Base-by-base conservation (phyloP, 257 asterid species). In the Petrea volubilis region DNA sequence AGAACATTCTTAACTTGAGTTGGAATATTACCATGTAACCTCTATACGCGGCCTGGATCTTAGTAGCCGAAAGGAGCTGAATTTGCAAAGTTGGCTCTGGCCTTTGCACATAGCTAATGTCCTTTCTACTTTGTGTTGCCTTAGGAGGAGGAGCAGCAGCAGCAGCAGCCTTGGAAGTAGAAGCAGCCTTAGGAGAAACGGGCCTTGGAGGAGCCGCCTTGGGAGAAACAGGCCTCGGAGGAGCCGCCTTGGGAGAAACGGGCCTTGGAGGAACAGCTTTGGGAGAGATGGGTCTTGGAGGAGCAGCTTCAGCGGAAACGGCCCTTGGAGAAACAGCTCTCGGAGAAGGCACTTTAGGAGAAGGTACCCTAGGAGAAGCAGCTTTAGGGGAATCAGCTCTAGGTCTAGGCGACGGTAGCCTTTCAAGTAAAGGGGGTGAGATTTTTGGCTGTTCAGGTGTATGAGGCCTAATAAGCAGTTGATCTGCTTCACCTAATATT, bases 401-500 rank as follows among this genome's bases (percentile, higher is more conserved):
- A 8, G 90, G 92, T 23, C n/a, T n/a, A n/a, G n/a, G n/a, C n/a
- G 95, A 84, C 52, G 25, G 52, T 7, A 82, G 85, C 74, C 87
- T 76, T 56, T 47, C 70, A 5, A 74, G 73, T 33, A 81, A 53
- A 73, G 81, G n/a, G 38, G 86, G 81, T 69, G 93, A 75, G n/a
- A 78, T 31, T 27, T 71, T 87, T 17, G 89, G 84, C 23, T 65
- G 71, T 59, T 83, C 86, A 8, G 88, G 17, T 2, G 85, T 7
- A 18, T 81, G 78, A 63, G 88, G 85, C 82, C 90, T 80, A 29
- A 82, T 79, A 52, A 86, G 84, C 12, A 90, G 84, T 25, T 92
- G 84, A 83, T 92, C 98, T 1, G 86, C 96, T 87, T 95, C 99
- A 27, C 97, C 96, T 68, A 95, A 78, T 77, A 95, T 95, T 72